A percentile compares a stretch with the other conserved stretches of the same genome.
phyloP scores from a whole-genome alignment of 2,329 filamentous ascomycete species.

The Fusarium compactum region DNA sequence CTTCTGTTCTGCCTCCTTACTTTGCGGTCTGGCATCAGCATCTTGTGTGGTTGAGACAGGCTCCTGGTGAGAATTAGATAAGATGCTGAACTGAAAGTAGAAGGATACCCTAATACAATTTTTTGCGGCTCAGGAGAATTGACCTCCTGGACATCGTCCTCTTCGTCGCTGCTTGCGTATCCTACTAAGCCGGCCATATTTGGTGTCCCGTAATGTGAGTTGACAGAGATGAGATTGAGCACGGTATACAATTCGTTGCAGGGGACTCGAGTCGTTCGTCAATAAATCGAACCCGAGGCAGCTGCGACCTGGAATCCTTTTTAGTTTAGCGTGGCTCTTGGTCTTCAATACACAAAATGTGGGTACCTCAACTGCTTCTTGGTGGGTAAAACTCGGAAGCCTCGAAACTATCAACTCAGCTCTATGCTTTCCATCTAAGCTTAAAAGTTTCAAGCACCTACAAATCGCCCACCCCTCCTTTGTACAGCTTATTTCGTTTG shows the following conservation, averaged over 20 bases:
- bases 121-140: conserved; percentile 9
- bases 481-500: conserved; percentile 4
- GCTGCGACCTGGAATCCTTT: conserved; percentile 19
- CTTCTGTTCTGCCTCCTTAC: conserved; percentile 4
- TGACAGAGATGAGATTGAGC: conserved; percentile 8
- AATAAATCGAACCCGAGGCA: conserved; percentile 26
- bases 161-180: conserved; percentile 66
- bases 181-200: conserved; percentile 60
- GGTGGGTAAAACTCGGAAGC: conserved; percentile 28
- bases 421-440: conserved; percentile 17
- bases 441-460: conserved; percentile 24
- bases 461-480: conserved; percentile 23
- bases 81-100: neutral
- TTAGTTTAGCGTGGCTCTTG: conserved; percentile 37
- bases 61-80: conserved; percentile 25
- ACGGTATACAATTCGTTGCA: neutral
- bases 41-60: conserved; percentile 5
- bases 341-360: conserved; percentile 1
- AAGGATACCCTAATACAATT: conserved; percentile 24
- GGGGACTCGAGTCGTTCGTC: neutral
- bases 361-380: neutral
- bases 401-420: conserved; percentile 24
- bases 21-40: conserved; percentile 1
- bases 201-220: conserved; percentile 30
- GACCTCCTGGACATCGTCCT: conserved; percentile 51